Evolutionary conservation across 2,329 filamentous ascomycete species (phyloP), one percentile per base, ranked within the genome.

Genomic region (Corinectria fuckeliana): DNA sequence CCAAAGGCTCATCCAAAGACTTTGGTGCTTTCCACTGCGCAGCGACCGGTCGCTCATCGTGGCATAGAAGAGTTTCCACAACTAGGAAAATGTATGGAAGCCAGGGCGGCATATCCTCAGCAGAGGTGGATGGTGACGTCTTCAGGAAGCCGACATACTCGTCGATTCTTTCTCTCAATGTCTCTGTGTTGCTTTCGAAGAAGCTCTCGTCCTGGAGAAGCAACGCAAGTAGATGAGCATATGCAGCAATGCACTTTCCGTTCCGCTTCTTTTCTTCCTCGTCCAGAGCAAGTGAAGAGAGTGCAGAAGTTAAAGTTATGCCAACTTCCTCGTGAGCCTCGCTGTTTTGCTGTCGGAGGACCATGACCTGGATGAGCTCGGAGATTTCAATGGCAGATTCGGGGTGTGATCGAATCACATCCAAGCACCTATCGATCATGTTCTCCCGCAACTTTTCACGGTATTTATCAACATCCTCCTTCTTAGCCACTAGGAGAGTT

Each of bases 341-440:
- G 76, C 85, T 70, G 75, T 83, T 67, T 75, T 83, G 64, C 75
- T 86, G 73, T 85, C 88, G 71, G 72, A 85, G 66, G 78, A 89
- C 85, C 21, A 92, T 89, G 3, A 89, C 88, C 34, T 85, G 85
- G 54, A 99, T 93, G 18, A 99, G 82, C 69, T 97, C 93, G 0
- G 93, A 87, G 45, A 99, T 82, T 71, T 98, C 94, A 68, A 97
- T 95, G 0, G 95, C 96, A 10, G 94, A 88, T 66, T 91, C 88
- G 13, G 93, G 89, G 68, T 98, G 93, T 34, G 90, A 89, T 73
- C 94, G 91, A 52, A 99, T 88, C 30, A 98, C 88, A 69, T 97
- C 93, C 20, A 99, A 81, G 65, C 91, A 96, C 58, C 92, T 90
- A 68, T 97, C 93, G 59, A 98, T 93, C 54, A 98, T 78, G 56